Conservation (phyloP, 208 protist species). For the Acanthamoeba culbertsoni region DNA sequence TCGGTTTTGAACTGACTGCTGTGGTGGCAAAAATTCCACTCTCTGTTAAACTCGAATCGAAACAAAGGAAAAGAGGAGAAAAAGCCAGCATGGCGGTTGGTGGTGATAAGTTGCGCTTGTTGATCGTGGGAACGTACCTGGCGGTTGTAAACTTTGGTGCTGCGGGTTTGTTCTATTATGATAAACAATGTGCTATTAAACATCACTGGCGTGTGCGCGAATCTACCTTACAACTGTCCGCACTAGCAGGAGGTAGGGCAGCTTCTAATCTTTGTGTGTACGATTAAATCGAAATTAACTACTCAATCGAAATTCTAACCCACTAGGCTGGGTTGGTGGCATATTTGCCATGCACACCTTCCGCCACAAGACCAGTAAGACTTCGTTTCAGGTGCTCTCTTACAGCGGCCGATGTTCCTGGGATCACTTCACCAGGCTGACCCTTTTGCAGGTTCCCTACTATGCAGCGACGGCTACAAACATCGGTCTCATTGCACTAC, state of each 20-base stretch:
- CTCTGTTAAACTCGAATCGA: neutral
- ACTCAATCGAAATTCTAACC: too few species aligned
- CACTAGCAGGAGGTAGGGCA: neutral
- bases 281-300: neutral
- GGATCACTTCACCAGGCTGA: neutral
- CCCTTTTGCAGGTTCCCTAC: neutral
- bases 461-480: neutral
- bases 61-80: neutral
- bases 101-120: neutral
- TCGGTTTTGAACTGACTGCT: neutral
- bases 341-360: slow-evolving; percentile 67
- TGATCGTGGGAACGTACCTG: slow-evolving; percentile 12
- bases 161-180: slow-evolving; percentile 67
- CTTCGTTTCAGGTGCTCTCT: slow-evolving; percentile 61
- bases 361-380: slow-evolving; percentile 68
- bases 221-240: slow-evolving; percentile 62
- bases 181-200: slow-evolving; percentile 67
- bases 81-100: neutral
- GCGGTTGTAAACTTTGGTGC: slow-evolving; percentile 40
- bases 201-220: slow-evolving; percentile 70
- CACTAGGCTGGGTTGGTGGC: slow-evolving; percentile 65
- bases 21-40: neutral
- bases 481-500: neutral
- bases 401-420: neutral
- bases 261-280: neutral